Conservation (phyloP, 192 early-diverging fungal species). For the Coemansia erecta region DNA sequence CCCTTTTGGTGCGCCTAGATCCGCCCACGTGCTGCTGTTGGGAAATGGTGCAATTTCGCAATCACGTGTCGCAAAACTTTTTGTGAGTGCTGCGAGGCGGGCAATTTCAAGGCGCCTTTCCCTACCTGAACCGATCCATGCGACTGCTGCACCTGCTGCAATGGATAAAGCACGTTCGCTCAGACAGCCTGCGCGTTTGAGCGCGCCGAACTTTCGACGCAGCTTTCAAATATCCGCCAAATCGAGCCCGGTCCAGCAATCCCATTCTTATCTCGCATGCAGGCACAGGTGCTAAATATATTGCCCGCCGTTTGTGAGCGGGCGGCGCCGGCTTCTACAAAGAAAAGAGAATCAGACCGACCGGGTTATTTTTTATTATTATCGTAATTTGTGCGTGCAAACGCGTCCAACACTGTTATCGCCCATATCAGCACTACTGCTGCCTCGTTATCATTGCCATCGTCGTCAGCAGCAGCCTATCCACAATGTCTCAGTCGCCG, state of each 20-base stretch:
- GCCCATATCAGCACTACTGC: no score
- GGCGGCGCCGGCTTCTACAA: no score
- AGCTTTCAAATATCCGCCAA: no score
- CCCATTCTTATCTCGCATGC: slow-evolving; percentile 7
- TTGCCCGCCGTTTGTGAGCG: background rate
- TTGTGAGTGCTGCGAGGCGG: background rate
- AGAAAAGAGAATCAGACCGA: no score
- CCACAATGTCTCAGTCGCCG: slow-evolving; percentile 1
- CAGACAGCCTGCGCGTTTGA: background rate
- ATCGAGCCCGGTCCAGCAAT: background rate
- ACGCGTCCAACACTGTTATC: background rate
- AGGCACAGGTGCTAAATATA: background rate
- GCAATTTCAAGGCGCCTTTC: background rate
- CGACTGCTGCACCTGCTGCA: background rate
- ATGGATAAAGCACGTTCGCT: no score
- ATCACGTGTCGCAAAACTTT: background rate
- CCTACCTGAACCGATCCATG: background rate
- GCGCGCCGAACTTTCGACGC: no score
- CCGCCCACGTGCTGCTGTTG: slow-evolving; percentile 3
- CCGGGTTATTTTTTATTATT: no score
- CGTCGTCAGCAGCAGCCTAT: background rate
- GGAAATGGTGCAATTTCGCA: background rate
- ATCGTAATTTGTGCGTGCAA: background rate
- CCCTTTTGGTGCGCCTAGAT: background rate
- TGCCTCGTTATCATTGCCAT: no score